Base-by-base conservation (phyloP, 2,329 filamentous ascomycete species). In the Phialocephala sp. region DNA sequence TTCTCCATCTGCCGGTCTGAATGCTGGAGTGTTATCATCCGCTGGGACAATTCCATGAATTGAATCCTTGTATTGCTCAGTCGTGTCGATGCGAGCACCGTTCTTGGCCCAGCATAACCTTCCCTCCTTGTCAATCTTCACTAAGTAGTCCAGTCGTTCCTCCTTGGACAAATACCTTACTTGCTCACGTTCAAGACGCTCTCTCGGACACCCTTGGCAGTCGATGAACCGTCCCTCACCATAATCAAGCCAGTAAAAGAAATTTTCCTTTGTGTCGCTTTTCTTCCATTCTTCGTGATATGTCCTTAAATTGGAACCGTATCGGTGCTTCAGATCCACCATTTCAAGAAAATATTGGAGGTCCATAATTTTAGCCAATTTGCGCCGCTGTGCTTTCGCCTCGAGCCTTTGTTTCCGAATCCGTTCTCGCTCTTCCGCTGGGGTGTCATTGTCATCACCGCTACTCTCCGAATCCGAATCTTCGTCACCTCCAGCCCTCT, bases 191-290 rank as follows among this genome's bases (percentile, higher is more conserved):
- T 95, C 91, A 8, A 97, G 81, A 15, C 87, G 83, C 66, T 91
- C 89, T 41, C 94, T 84, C 1, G 92, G 89, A 69, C 93, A 93
- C 0, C 86, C 84, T 3, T 87, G 84, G 14, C 94, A 80, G 68
- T 94, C 90, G 52, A 95, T 76, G 45, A 85, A 77, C 71, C 82
- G 87, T 0, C 94, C 94, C 58, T 89, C 89, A 5, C 94, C 94
- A 65, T 91, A 83, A 75, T 97, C 94, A 1, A 97, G 82, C 93
- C 94, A 97, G 79, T 93, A 94, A 77, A 97, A 97, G 83, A 94
- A 97, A 75, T 95, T 97, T 76, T 97, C 90, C 4, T 88, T 86
- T 0, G 92, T 94, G 35, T 91, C 82, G 1, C 87, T 82, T 66
- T 85, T 87, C 77, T 93, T 93, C 94, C 94, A 97, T 69, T 91